Evolutionary conservation across 768 basidiomycete species (phyloP).

Genomic region (Lactarius evosmus): DNA sequence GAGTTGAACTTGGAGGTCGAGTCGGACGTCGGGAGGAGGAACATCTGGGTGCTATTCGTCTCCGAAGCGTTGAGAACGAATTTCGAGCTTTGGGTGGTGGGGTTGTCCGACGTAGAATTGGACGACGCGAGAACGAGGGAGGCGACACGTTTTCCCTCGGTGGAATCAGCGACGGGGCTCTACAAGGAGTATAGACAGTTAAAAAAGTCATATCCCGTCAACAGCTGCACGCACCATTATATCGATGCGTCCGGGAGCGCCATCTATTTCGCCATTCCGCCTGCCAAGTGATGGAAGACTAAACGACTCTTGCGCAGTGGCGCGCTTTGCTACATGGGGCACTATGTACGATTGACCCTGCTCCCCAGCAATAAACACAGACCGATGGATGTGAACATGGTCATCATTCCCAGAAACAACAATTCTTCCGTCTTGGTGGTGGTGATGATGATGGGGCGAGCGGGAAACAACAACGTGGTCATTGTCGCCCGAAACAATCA

Average conservation of each 20-base stretch:
- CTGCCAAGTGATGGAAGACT: background rate
- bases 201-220: slow-evolving; percentile 13
- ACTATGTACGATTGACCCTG: slow-evolving; percentile 27
- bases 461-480: slow-evolving; percentile 23
- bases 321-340: slow-evolving; percentile 24
- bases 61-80: slow-evolving; percentile 37
- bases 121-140: slow-evolving; percentile 38
- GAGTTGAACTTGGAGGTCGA: slow-evolving; percentile 10
- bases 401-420: slow-evolving; percentile 30
- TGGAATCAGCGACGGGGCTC: slow-evolving; percentile 38
- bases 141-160: slow-evolving; percentile 38
- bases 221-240: slow-evolving; percentile 43
- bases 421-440: slow-evolving; percentile 26
- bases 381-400: slow-evolving; percentile 27
- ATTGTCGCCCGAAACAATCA: slow-evolving; percentile 27
- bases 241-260: slow-evolving; percentile 44
- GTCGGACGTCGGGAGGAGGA: slow-evolving; percentile 27
- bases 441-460: slow-evolving; percentile 6
- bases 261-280: slow-evolving; percentile 23
- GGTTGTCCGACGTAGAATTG: slow-evolving; percentile 12
- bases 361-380: slow-evolving; percentile 26
- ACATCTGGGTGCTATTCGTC: slow-evolving; percentile 33
- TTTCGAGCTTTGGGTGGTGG: slow-evolving; percentile 3
- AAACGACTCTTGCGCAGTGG: slow-evolving; percentile 20
- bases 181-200: slow-evolving; percentile 21